These are phyloP conservation scores for Debaryomyces robertsiae DNA, from an alignment of 1,139 yeast genomes.

Conservation along the genomic window DNA sequence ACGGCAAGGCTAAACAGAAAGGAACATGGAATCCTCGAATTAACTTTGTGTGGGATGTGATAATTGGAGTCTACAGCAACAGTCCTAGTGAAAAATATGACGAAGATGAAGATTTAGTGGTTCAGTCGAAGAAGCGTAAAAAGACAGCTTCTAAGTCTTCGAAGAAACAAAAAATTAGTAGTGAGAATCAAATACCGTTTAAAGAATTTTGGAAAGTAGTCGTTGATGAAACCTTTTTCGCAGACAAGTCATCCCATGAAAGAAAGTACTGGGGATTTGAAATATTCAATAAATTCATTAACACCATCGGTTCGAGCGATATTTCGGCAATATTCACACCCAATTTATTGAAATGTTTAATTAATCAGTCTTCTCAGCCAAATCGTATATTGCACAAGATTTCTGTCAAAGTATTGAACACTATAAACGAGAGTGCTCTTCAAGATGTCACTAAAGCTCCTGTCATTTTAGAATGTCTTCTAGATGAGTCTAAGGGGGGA, in stretches of 20 bases:
- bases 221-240: slow-evolving; percentile 78
- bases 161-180: slow-evolving; percentile 29
- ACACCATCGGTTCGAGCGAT: slow-evolving; percentile 28
- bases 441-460: slow-evolving; percentile 49
- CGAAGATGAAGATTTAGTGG: slow-evolving; percentile 19
- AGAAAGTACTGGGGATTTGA: slow-evolving; percentile 88
- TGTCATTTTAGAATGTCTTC: slow-evolving; percentile 48
- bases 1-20: slow-evolving; percentile 44
- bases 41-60: slow-evolving; percentile 82
- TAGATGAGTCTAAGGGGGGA: slow-evolving; percentile 56
- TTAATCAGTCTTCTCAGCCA: slow-evolving; percentile 73
- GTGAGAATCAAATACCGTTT: slow-evolving; percentile 37
- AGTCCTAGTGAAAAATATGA: slow-evolving; percentile 16
- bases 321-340: slow-evolving; percentile 58
- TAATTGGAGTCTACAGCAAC: slow-evolving; percentile 47
- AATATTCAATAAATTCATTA: slow-evolving; percentile 57
- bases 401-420: slow-evolving; percentile 54
- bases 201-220: slow-evolving; percentile 79
- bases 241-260: slow-evolving; percentile 78
- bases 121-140: slow-evolving; percentile 27
- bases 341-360: slow-evolving; percentile 71
- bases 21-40: slow-evolving; percentile 78
- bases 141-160: slow-evolving; percentile 37
- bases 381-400: slow-evolving; percentile 69
- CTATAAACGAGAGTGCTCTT: slow-evolving; percentile 41